A percentile compares a stretch with the other conserved stretches of the same genome.
phyloP scores from a whole-genome alignment of 495 filamentous ascomycete species.

The Penicillium riverlandense region DNA sequence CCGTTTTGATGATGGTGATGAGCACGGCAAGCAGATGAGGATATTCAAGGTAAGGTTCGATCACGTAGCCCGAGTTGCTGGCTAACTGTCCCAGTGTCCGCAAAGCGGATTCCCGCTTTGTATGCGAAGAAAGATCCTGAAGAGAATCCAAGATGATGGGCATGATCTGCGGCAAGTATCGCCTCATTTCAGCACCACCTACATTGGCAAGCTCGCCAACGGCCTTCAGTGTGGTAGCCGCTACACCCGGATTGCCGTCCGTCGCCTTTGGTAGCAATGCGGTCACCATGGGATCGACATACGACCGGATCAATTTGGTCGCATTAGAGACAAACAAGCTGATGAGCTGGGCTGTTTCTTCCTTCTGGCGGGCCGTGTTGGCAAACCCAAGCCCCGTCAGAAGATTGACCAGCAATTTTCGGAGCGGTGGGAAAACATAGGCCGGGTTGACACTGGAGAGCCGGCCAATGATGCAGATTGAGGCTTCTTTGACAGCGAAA shows the following conservation, averaged over 20 bases:
- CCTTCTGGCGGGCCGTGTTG: conserved; percentile 86
- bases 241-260: conserved; percentile 77
- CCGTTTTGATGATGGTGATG: conserved; percentile 87
- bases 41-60: conserved; percentile 91
- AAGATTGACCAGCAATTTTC: conserved; percentile 92
- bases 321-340: conserved; percentile 87
- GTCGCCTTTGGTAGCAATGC: conserved; percentile 82
- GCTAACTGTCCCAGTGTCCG: conserved; percentile 87
- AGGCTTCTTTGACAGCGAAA: conserved; percentile 85
- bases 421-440: conserved; percentile 89
- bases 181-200: conserved; percentile 82
- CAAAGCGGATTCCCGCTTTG: conserved; percentile 85
- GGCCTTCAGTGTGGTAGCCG: conserved; percentile 85
- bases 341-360: conserved; percentile 90
- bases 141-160: conserved; percentile 86
- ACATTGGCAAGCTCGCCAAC: conserved; percentile 90
- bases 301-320: conserved; percentile 83
- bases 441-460: conserved; percentile 88
- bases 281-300: conserved; percentile 89
- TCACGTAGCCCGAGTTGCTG: conserved; percentile 94
- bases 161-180: conserved; percentile 86
- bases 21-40: conserved; percentile 86
- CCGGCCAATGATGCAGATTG: conserved; percentile 92
- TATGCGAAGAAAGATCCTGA: conserved; percentile 82
- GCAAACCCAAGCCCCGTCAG: conserved; percentile 93